Evolutionary conservation across 345 rosid genomes (phyloP).

Genomic region (Pistacia atlantica): DNA sequence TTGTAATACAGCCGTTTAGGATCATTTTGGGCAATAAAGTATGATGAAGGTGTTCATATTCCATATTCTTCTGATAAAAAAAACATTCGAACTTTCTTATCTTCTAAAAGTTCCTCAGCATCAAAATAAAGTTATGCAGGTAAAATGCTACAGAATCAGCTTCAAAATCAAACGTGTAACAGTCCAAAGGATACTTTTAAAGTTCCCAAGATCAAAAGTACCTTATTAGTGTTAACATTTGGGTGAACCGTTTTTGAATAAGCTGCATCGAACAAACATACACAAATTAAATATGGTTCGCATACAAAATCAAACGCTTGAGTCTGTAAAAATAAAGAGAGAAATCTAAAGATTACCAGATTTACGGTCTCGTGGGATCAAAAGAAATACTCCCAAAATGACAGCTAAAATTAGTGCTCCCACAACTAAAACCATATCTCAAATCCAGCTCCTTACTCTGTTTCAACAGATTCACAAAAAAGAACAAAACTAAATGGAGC

Average conservation of each 20-base stretch:
- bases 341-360: conserved; percentile 21
- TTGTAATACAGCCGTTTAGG: not conserved
- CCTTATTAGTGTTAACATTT: conserved; percentile 20
- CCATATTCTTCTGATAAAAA: not conserved
- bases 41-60: not conserved
- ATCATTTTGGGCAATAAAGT: not conserved
- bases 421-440: conserved; percentile 34
- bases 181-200: not conserved
- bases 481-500: not conserved
- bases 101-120: not conserved
- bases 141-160: not conserved
- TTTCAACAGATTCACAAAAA: not conserved
- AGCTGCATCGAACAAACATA: conserved; percentile 24
- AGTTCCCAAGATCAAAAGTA: conserved; percentile 9
- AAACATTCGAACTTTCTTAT: not conserved
- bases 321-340: not conserved
- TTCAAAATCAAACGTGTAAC: not conserved
- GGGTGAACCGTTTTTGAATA: conserved; percentile 21
- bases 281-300: not conserved
- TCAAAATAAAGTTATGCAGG: not conserved
- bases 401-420: conserved; percentile 45
- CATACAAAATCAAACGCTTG: not conserved
- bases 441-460: conserved; percentile 14
- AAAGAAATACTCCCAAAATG: conserved; percentile 44
- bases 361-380: conserved; percentile 37